Conservation (phyloP, 2,329 filamentous ascomycete species). For the Trichoderma semiorbis region DNA sequence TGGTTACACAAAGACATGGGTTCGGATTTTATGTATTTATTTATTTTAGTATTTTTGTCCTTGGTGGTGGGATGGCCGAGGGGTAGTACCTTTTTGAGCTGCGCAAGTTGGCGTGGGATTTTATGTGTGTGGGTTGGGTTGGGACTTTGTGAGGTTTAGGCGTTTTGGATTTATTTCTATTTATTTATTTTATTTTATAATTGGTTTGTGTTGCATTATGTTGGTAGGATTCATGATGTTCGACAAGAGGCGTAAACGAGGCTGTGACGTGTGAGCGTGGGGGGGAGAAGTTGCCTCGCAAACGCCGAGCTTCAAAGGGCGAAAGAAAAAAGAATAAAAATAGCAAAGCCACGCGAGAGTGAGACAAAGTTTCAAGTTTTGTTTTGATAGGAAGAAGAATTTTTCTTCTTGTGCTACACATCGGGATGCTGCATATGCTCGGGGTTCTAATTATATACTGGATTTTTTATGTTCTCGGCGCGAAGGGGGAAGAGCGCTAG, state of each 20-base stretch:
- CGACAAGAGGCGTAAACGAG: background rate
- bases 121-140: background rate
- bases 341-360: constrained; percentile 4
- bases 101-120: background rate
- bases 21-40: background rate
- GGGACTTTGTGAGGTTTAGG: background rate
- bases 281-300: background rate
- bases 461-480: background rate
- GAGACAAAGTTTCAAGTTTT: background rate
- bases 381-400: background rate
- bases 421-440: background rate
- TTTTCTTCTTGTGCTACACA: background rate
- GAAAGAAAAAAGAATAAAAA: background rate
- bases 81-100: too few species aligned
- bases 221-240: background rate
- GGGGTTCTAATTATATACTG: background rate
- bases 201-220: background rate
- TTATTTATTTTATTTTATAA: background rate
- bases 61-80: background rate
- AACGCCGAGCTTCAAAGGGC: background rate
- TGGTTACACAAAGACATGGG: constrained; percentile 10
- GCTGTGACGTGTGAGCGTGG: background rate
- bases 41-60: background rate
- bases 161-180: background rate
- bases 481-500: background rate